Base-by-base conservation (phyloP, 257 asterid species). In the Capsicum rhomboideum region DNA sequence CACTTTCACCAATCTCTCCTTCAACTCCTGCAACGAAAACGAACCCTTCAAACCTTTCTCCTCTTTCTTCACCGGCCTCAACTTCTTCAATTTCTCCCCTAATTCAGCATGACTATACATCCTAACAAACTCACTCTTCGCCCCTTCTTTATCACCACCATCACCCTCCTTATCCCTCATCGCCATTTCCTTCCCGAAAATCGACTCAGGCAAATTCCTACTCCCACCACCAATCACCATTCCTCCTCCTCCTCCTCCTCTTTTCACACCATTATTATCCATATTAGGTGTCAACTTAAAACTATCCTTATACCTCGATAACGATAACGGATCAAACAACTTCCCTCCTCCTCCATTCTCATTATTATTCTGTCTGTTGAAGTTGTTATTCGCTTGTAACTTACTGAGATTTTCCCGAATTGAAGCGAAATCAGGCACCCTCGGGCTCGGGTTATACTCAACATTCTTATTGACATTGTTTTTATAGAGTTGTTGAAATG, bases 11-110 rank as follows among this genome's bases (percentile, higher is more conserved):
- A 95, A 85, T 85, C 98, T 91, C 66, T 88, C 91, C 29, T 87
- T 93, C 89, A 95, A 85, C 88, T 95, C 99, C 78, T 86, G 87
- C 81, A 94, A 84, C 2, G 98, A 91, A 86, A 94, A 93, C 95
- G 93, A 89, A 56, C 87, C 88, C 84, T 94, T 92, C 95, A 92
- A 89, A 56, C 87, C 88, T 83, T 94, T 92, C 82, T 58, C 88
- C 79, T 83, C 88, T 64, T 89, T 91, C 88, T 87, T 74, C 44
- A 11, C 90, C 2, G 98, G 97, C 88, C 99, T 91, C 90, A 94
- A 72, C 71, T 9, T 50, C 86, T 79, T 88, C 90, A 95, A 87
- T 88, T 85, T 87, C 87, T 86, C 74, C 81, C 99, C 99, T 89
- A 95, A 78, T 10, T 92, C 95, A 42, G 20, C 8, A 79, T 21